Base-by-base conservation (phyloP, 192 early-diverging fungal genomes). In the Phlyctochytrium bullatum region DNA sequence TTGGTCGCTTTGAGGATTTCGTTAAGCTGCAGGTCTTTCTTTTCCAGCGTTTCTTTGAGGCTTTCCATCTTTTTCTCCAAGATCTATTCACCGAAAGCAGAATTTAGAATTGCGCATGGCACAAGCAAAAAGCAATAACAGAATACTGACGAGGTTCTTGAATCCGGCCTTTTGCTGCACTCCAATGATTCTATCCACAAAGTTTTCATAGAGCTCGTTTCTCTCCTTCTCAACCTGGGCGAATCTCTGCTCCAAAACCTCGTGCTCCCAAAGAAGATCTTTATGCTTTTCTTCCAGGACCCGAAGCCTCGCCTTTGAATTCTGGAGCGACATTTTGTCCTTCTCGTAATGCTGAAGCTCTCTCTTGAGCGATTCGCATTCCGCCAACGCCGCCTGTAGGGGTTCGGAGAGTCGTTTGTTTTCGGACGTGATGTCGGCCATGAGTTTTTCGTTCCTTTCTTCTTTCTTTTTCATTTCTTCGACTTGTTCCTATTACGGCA, bases 401-500 rank as follows among this genome's bases (percentile, higher is more conserved):
- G 86, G 86, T 58, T 88, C 86, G 4, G 84, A 83, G 17, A 88
- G 73, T 6, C 86, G 80, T 72, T 88, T 88, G 78, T 88, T 88
- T 67, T 88, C 86, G 24, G 80, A 71, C 1, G 80, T 81, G 36
- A 88, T 83, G 62, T 88, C 86, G 1, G 85, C 75, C 86, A 88
- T 88, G 14, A 80, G 76, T 64, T 88, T 88, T 73, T 88, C 86
- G 71, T 88, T 88, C 14, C 86, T 69, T 68, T 88, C 86, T 59
- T 88, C 86, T 72, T 88, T 88, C 74, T 88, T 88, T 62, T 88
- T 88, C 84, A 88, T 86, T 27, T 84, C 84, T 62, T 88, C 86
- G 47, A 88, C 83, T 76, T 88, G 86, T 73, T 88, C 86, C 84
- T 85, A 35, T 16, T 2, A 33, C 57, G 2, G 60, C 3, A 20